Base-by-base conservation (phyloP, 495 filamentous ascomycete species). In the Xylaria longipes region DNA sequence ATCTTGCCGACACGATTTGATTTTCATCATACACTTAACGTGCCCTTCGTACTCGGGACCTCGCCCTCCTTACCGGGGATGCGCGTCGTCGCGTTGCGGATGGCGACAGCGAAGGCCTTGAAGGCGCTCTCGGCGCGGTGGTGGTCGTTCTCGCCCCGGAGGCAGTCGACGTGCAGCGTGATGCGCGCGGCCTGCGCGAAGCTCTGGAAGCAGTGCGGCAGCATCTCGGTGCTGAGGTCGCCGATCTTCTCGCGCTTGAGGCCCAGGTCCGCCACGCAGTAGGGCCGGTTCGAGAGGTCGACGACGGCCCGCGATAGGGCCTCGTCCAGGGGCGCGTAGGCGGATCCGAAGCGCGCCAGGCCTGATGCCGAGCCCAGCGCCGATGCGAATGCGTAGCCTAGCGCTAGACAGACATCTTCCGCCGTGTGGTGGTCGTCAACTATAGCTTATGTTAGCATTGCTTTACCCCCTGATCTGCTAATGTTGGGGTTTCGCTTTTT, bases 381-480 rank as follows among this genome's bases (percentile, higher is more conserved):
- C 52, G 85, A 77, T 61, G 91, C 91, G 84, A 98, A 97, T 41
- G 95, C 94, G 65, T 84, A 83, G 50, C 96, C 96, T 57, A 99
- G 90, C 25, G 94, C 93, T 73, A 99, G 90, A 85, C 93, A 96
- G 65, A 92, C 92, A 84, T 99, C 96, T 89, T 99, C 96, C 69
- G 95, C 91, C 6, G 95, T 97, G 86, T 99, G 96, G 84, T 99
- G 96, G 87, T 98, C 96, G 84, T 99, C 96, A 83, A 99, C 95
- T 97, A 70, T n/a, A 71, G 61, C 9, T 45, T 45, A 35, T 56
- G 52, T 71, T 45, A 45, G 68, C 22, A 46, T 43, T 61, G 25
- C 52, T 58, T 46, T 69, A 2, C 29, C 25, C 31, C 12, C n/a
- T n/a, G 8, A 9, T 5, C 29, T 48, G 39, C 17, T 43, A 63